Conservation (phyloP, 768 basidiomycete genomes). For the Cystobasidium onofrii region DNA sequence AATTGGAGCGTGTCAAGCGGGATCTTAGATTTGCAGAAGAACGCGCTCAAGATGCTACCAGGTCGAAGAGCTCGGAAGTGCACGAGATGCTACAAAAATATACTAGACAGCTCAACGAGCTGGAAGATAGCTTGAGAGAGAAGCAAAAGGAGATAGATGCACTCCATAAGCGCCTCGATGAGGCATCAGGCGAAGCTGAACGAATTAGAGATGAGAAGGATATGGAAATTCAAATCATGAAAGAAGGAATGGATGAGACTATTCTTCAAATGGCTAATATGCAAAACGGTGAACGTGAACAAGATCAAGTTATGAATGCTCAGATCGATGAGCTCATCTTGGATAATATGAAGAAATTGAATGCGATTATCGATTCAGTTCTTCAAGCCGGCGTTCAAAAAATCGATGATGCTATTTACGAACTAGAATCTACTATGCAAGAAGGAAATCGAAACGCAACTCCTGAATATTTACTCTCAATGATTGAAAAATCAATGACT, state of each 20-base stretch:
- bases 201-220: constrained; percentile 88
- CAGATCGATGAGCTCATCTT: constrained; percentile 94
- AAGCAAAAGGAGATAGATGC: constrained; percentile 98
- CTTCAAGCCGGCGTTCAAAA: constrained; percentile 92
- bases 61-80: constrained; percentile 87
- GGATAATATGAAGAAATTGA: constrained; percentile 94
- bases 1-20: constrained; percentile 79
- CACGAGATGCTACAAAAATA: constrained; percentile 80
- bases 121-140: constrained; percentile 85
- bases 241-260: constrained; percentile 89
- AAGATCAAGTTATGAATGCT: constrained; percentile 84
- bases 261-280: constrained; percentile 77
- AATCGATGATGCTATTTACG: constrained; percentile 93
- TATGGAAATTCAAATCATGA: constrained; percentile 86
- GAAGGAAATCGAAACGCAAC: constrained; percentile 95
- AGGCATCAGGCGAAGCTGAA: constrained; percentile 65
- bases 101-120: constrained; percentile 86
- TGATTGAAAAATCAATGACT: constrained; percentile 93
- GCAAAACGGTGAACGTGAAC: constrained; percentile 72
- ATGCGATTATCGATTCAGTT: constrained; percentile 96
- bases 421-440: constrained; percentile 89
- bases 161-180: constrained; percentile 68
- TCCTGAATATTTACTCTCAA: constrained; percentile 92
- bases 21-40: constrained; percentile 93
- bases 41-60: constrained; percentile 85